Conservation (phyloP, 23 red algal species). For the Rhodosorus marinus region DNA sequence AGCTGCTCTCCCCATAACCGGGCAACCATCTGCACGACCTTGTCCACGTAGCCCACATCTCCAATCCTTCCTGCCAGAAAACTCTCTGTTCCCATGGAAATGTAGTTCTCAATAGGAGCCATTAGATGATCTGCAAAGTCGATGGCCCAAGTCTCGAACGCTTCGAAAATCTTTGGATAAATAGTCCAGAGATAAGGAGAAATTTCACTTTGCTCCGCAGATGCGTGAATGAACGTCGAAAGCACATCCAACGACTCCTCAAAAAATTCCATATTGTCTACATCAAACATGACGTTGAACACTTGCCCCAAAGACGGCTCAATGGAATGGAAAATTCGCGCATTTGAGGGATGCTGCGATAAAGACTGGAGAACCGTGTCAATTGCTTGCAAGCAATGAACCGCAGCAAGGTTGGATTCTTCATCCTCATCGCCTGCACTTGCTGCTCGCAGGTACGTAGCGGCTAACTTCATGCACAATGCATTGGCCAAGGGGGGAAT, state of each 20-base stretch:
- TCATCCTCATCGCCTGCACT: slow-evolving; percentile 38
- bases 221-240: slow-evolving; percentile 15
- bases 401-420: slow-evolving; percentile 27
- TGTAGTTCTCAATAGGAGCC: background rate
- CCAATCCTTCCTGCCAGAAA: background rate
- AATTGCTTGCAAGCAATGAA: slow-evolving; percentile 41
- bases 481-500: slow-evolving; percentile 33
- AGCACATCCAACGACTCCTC: slow-evolving; percentile 60
- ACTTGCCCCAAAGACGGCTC: slow-evolving; percentile 29
- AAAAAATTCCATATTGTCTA: slow-evolving; percentile 51
- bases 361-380: slow-evolving; percentile 25
- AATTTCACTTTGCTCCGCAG: background rate
- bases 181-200: background rate
- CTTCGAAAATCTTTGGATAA: background rate
- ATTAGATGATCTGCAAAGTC: background rate
- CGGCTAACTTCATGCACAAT: slow-evolving; percentile 17
- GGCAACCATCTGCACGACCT: background rate
- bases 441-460: slow-evolving; percentile 24
- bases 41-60: background rate
- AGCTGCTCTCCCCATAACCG: background rate
- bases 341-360: background rate
- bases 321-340: slow-evolving; percentile 2
- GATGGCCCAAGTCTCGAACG: background rate
- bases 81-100: background rate
- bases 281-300: slow-evolving; percentile 52